These are phyloP conservation scores for Solioccasus polychromus DNA, from an alignment of 768 basidiomycete species.

Conservation along the genomic window DNA sequence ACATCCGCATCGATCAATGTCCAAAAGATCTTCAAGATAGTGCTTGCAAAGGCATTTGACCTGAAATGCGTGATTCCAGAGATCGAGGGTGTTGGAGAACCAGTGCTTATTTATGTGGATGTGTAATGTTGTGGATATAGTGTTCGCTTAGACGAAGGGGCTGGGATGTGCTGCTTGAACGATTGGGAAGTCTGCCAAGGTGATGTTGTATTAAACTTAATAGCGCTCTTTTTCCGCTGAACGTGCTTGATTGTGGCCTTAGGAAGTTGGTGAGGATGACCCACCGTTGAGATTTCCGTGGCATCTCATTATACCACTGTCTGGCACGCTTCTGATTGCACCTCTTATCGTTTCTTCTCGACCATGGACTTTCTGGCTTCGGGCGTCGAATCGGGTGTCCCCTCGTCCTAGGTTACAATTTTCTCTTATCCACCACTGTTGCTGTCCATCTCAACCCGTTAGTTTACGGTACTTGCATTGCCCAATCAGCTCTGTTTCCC, in stretches of 20 bases:
- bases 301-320: conserved; percentile 20
- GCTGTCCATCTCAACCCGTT: conserved; percentile 26
- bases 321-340: conserved; percentile 1
- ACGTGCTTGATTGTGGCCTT: conserved; percentile 12
- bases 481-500: conserved; percentile 19
- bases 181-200: conserved; percentile 21
- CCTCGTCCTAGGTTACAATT: conserved; percentile 13
- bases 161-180: conserved; percentile 16
- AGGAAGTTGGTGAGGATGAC: conserved; percentile 19
- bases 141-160: conserved; percentile 18
- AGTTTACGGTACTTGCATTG: conserved; percentile 25
- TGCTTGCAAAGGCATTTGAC: conserved; percentile 95
- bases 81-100: conserved; percentile 95
- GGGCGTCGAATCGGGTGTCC: conserved; percentile 19
- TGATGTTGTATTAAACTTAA: conserved; percentile 26
- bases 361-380: conserved; percentile 14
- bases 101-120: conserved; percentile 91
- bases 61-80: conserved; percentile 98
- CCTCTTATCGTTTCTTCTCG: conserved; percentile 12
- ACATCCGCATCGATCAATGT: conserved; percentile 99
- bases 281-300: conserved; percentile 15
- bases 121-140: conserved; percentile 33
- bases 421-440: conserved; percentile 18
- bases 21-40: conserved; percentile 99
- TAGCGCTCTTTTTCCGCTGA: conserved; percentile 18